Evolutionary conservation across 768 basidiomycete genomes (phyloP).

Genomic region (Auricularia heimuer): DNA sequence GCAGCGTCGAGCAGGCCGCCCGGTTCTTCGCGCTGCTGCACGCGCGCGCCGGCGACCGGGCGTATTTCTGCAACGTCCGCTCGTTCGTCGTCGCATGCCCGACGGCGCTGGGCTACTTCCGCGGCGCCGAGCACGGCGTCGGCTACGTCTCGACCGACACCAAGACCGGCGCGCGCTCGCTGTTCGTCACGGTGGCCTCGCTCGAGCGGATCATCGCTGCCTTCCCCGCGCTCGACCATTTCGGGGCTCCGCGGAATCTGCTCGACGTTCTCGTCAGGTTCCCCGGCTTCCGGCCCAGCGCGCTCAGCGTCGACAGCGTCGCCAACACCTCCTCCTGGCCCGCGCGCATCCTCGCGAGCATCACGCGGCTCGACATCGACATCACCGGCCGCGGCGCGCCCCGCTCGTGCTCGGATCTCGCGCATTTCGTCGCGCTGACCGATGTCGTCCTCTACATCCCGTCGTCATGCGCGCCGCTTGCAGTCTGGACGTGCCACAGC

Average conservation of each 20-base stretch:
- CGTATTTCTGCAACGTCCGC: background rate
- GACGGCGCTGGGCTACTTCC: background rate
- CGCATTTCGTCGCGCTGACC: too few relatives aligned
- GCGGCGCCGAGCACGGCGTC: background rate
- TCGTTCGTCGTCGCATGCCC: background rate
- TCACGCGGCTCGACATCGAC: background rate
- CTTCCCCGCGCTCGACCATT: background rate
- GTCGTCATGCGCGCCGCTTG: too few relatives aligned
- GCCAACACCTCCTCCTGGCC: background rate
- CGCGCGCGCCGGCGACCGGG: background rate
- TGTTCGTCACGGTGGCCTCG: background rate
- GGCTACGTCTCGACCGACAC: background rate
- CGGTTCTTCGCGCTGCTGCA: background rate
- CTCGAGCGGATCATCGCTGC: background rate
- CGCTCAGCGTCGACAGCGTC: background rate
- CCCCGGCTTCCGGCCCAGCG: background rate
- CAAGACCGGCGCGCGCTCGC: background rate
- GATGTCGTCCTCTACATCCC: too few relatives aligned
- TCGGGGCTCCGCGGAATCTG: background rate
- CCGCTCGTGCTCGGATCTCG: too few relatives aligned
- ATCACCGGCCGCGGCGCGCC: background rate
- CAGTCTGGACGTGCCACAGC: too few relatives aligned
- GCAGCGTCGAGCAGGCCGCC: background rate
- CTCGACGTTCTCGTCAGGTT: background rate
- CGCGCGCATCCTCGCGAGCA: background rate